These are phyloP conservation scores for Tulasnella sp. DNA, from an alignment of 768 basidiomycete genomes.

Conservation along the genomic window DNA sequence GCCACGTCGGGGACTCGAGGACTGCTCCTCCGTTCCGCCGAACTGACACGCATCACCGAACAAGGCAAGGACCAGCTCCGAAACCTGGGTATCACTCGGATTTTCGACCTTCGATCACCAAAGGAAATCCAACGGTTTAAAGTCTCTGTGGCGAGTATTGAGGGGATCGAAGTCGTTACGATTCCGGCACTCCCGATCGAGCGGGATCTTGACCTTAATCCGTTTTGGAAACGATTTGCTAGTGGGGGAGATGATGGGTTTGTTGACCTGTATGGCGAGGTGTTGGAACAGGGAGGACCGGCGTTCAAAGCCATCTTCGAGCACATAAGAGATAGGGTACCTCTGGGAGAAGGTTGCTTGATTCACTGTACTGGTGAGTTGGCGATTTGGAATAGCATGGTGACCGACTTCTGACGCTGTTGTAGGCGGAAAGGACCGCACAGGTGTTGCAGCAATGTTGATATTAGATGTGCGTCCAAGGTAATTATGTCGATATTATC, in stretches of 20 bases:
- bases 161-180: slow-evolving; percentile 37
- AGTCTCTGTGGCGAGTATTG: slow-evolving; percentile 48
- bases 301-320: slow-evolving; percentile 61
- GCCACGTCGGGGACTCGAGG: not conserved
- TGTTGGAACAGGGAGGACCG: slow-evolving; percentile 56
- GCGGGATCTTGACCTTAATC: not conserved
- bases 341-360: slow-evolving; percentile 43
- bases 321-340: slow-evolving; percentile 52
- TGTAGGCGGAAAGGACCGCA: slow-evolving; percentile 69
- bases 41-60: slow-evolving; percentile 50
- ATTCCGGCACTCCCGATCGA: slow-evolving; percentile 9
- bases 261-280: slow-evolving; percentile 71
- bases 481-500: not conserved
- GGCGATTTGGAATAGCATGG: not conserved
- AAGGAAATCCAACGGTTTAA: slow-evolving; percentile 66
- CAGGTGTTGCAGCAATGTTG: slow-evolving; percentile 28
- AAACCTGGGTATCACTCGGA: slow-evolving; percentile 48
- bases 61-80: slow-evolving; percentile 45
- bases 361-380: slow-evolving; percentile 61
- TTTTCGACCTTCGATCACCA: slow-evolving; percentile 71
- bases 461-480: slow-evolving; percentile 13
- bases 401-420: not conserved
- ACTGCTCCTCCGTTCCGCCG: slow-evolving; percentile 50
- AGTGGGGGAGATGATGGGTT: slow-evolving; percentile 27
- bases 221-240: not conserved